Evolutionary conservation across 345 rosid species (phyloP).

Genomic region (Eucalyptus cloeziana): DNA sequence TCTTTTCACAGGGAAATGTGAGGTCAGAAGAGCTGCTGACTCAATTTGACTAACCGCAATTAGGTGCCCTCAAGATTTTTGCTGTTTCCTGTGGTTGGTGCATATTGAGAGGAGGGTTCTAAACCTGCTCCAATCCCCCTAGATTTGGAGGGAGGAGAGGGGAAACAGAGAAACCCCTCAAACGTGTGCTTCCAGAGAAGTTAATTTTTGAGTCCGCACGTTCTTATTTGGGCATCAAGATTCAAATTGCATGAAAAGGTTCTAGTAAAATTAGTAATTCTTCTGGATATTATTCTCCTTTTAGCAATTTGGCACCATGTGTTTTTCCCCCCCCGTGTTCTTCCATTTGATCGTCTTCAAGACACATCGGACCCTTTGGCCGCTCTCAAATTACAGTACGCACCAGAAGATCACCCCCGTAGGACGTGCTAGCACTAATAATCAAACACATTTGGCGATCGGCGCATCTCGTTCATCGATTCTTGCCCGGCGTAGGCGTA

Average conservation of each 20-base stretch:
- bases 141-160: background rate
- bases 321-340: background rate
- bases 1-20: background rate
- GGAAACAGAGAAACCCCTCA: background rate
- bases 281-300: background rate
- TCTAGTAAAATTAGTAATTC: background rate
- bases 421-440: background rate
- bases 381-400: background rate
- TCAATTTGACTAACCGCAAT: background rate
- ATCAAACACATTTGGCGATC: background rate
- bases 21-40: background rate
- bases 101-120: background rate
- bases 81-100: background rate
- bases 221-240: background rate
- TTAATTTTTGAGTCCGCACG: background rate
- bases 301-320: background rate
- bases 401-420: background rate
- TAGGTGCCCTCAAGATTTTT: background rate
- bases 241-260: background rate
- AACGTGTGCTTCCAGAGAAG: background rate
- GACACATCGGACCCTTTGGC: background rate
- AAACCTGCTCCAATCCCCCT: background rate
- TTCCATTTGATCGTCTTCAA: background rate
- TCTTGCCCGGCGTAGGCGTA: background rate
- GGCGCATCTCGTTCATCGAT: background rate